Base-by-base conservation (phyloP, 768 basidiomycete species). In the Tulasnella sp. region DNA sequence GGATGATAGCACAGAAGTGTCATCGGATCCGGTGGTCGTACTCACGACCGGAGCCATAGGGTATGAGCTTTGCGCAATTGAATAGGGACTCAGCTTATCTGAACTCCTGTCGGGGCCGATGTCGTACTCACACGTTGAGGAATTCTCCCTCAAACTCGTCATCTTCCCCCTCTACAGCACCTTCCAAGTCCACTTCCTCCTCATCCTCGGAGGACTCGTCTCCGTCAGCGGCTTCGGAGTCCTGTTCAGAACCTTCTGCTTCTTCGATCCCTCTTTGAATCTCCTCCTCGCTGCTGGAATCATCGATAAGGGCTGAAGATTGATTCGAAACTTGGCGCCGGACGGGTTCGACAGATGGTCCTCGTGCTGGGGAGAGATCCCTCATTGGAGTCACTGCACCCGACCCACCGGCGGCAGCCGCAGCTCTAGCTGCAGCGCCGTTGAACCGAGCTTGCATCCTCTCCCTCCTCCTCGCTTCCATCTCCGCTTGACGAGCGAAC, bases 401-500 rank as follows among this genome's bases (percentile, higher is more conserved):
- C 21, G 48, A 52, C 3, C 48, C 48, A 24, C 48, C 71, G 7
- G n/a, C 68, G 27, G 46, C 48, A 19, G 76, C 52, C 52, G 38
- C 39, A 21, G 75, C 76, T 39, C 76, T 85, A 44, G 83, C 82
- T 1, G 83, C 80, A 3, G 84, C 82, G 3, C 86, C 83, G 2
- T 84, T n/a, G 84, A 88, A 80, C 48, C 85, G 83, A 21, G 92
- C 91, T 56, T 89, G 89, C 87, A 95, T 89, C 18, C 94, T 88
- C 56, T 88, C 84, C 78, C 88, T 88, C 36, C 94, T 86, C 21
- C 94, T 87, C 5, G 88, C 90, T 81, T 94, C 94, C 94, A 95
- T 95, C 84, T 96, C 93, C n/a, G 90, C 94, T 0, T 92, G 92
- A 10, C 93, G 91, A 81, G 91, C 93, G 86, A 95, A 95, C 75